phyloP scores from a whole-genome alignment of 495 filamentous ascomycete species.

The Penicillium ochrochloron region DNA sequence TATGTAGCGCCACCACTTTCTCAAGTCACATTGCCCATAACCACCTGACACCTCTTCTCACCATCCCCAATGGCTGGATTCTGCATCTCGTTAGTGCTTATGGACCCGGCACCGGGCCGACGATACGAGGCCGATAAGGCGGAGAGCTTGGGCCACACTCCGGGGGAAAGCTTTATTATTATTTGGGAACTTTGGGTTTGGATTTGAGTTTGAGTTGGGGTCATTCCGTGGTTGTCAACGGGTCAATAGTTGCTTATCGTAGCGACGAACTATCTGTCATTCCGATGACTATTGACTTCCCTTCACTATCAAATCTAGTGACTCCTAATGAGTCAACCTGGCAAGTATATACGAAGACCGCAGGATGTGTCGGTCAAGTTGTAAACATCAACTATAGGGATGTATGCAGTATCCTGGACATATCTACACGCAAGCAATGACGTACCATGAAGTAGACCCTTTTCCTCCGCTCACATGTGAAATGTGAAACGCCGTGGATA shows the following conservation, averaged over 20 bases:
- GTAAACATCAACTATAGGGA: background rate
- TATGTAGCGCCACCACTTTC: background rate
- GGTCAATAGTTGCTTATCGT: constrained; percentile 1
- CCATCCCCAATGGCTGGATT: background rate
- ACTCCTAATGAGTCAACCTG: background rate
- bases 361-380: background rate
- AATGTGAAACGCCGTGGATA: background rate
- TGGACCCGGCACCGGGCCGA: constrained; percentile 3
- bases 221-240: background rate
- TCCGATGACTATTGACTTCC: background rate
- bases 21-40: background rate
- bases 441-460: background rate
- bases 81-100: background rate
- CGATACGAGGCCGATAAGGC: constrained; percentile 4
- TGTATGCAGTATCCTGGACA: background rate
- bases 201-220: constrained; percentile 3
- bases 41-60: background rate
- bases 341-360: background rate
- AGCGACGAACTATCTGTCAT: background rate
- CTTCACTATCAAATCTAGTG: background rate
- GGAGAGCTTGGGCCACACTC: background rate
- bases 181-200: background rate
- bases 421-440: background rate
- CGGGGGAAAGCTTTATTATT: background rate
- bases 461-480: background rate